Percentiles rank a stretch among this genome's conserved stretches.
Evolutionary conservation across 148 eudicot species (phyloP).

Genomic region (Bassia scoparia): DNA sequence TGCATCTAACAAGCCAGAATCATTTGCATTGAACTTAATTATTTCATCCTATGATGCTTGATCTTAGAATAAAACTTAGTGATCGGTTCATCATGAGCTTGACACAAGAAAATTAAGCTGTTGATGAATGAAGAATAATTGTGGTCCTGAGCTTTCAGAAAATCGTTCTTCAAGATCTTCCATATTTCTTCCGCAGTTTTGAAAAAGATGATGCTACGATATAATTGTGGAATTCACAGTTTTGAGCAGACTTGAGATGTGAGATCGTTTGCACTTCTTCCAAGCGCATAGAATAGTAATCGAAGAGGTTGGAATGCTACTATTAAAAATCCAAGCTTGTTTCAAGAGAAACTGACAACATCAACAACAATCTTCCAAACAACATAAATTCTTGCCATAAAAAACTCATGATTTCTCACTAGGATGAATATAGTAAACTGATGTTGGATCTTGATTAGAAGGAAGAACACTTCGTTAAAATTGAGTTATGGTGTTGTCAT

Average conservation of each 20-base stretch:
- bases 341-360: neutral
- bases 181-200: neutral
- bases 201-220: neutral
- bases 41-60: neutral
- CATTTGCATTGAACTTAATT: neutral
- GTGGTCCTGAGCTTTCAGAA: neutral
- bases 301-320: neutral
- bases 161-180: neutral
- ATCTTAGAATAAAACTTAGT: neutral
- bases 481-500: no score
- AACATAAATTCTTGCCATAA: neutral
- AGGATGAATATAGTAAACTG: neutral
- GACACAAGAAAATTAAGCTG: neutral
- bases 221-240: neutral
- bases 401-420: neutral
- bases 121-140: neutral
- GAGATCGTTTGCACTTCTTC: neutral
- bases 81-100: neutral
- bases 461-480: neutral
- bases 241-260: neutral
- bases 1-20: neutral
- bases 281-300: neutral
- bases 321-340: neutral
- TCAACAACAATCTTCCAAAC: neutral
- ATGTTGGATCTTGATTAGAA: neutral